Percentiles rank a stretch among this genome's conserved stretches.
Evolutionary conservation across 2,329 filamentous ascomycete species (phyloP).

Genomic region (Elsinoe batatas): DNA sequence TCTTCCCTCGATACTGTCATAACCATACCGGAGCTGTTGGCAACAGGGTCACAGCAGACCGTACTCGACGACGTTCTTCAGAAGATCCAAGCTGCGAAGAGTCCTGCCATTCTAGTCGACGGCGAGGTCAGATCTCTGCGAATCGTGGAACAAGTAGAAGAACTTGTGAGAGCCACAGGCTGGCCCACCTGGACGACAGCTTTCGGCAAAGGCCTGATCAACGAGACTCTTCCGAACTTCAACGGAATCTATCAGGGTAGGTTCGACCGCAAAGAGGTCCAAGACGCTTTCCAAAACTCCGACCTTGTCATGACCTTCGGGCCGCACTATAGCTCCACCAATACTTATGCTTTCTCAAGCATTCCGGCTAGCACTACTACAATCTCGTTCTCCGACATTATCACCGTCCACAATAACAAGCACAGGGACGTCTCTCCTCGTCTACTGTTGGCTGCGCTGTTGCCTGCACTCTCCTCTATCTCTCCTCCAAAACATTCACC

Average conservation of each 20-base stretch:
- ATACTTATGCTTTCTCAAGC: constrained; percentile 25
- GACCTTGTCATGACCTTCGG: constrained; percentile 19
- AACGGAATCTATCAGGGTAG: constrained; percentile 21
- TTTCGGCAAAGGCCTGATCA: constrained; percentile 43
- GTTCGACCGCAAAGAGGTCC: constrained; percentile 17
- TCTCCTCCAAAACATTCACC: constrained; percentile 10
- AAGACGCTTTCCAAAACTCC: constrained; percentile 18
- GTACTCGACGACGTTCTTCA: constrained; percentile 13
- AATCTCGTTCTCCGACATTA: constrained; percentile 45
- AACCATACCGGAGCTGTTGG: constrained; percentile 4
- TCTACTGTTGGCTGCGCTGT: constrained; percentile 53
- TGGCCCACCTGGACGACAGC: constrained; percentile 42
- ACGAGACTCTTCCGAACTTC: constrained; percentile 30
- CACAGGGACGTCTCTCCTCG: constrained; percentile 64
- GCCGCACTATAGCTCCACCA: constrained; percentile 20
- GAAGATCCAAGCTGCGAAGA: constrained; percentile 13
- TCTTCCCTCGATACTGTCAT: constrained; percentile 15
- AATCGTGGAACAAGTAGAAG: constrained; percentile 14
- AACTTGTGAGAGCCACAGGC: constrained; percentile 28
- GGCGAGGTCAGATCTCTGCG: constrained; percentile 17
- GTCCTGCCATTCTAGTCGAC: constrained; percentile 20
- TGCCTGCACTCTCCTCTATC: constrained; percentile 31
- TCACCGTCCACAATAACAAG: constrained; percentile 55
- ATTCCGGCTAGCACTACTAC: constrained; percentile 19
- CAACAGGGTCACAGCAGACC: constrained; percentile 10